These are phyloP conservation scores for Botrytis porri DNA, from an alignment of 2,329 filamentous ascomycete genomes.

Conservation along the genomic window DNA sequence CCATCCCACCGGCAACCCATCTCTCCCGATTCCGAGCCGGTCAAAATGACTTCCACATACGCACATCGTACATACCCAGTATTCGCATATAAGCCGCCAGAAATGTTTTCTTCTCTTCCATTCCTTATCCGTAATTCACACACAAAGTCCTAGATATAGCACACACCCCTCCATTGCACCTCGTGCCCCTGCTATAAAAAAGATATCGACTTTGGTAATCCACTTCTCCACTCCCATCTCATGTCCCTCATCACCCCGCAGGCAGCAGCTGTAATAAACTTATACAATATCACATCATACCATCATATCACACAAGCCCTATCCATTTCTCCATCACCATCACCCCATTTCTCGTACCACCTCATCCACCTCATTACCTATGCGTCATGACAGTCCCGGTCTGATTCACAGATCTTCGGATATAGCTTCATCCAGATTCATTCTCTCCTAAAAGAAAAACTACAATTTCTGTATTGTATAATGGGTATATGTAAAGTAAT, in stretches of 20 bases:
- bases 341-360: not conserved
- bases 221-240: not conserved
- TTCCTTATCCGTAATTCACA: not conserved
- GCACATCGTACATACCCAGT: not conserved
- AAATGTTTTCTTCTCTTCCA: not conserved
- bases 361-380: not conserved
- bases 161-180: not conserved
- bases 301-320: not conserved
- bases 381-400: not conserved
- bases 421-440: not conserved
- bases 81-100: not conserved
- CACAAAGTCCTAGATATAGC: not conserved
- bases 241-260: not conserved
- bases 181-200: not conserved
- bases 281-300: too few relatives aligned
- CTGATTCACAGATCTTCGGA: not conserved
- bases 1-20: not conserved
- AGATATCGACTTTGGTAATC: not conserved
- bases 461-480: not conserved
- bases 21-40: not conserved
- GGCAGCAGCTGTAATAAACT: too few relatives aligned
- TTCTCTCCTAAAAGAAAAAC: not conserved
- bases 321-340: not conserved
- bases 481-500: not conserved
- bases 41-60: not conserved